Evolutionary conservation across 108 stramenopile species (phyloP).

Genomic region (Conticribra weissflogii): DNA sequence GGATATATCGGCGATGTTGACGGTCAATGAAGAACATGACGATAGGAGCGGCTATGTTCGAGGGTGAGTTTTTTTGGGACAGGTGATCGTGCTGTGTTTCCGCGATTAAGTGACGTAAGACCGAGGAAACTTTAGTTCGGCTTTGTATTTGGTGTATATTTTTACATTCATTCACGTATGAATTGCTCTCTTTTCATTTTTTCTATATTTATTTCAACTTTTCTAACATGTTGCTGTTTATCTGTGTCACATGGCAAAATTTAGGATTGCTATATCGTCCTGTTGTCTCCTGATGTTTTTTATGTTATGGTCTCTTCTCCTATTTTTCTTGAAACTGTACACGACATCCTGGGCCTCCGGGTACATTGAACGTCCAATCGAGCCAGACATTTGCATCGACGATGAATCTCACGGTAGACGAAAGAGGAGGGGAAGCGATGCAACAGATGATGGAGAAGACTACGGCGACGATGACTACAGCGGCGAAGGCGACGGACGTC

Average conservation of each 20-base stretch:
- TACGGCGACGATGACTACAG: slow-evolving; percentile 29
- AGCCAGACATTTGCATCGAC: slow-evolving; percentile 3
- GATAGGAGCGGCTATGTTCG: slow-evolving; percentile 33
- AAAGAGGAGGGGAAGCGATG: neutral
- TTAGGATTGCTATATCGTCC: slow-evolving; percentile 32
- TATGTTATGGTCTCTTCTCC: slow-evolving; percentile 21
- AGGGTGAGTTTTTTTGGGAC: slow-evolving; percentile 46
- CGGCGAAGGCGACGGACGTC: slow-evolving; percentile 8
- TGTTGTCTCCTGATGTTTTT: slow-evolving; percentile 31
- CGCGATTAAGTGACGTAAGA: too few species aligned
- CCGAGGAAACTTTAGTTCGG: too few species aligned
- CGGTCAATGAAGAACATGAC: slow-evolving; percentile 15
- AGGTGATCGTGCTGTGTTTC: too few species aligned
- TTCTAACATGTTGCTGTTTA: too few species aligned
- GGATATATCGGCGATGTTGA: slow-evolving; percentile 15
- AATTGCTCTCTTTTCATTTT: neutral
- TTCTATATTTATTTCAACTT: neutral
- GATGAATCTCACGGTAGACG: neutral
- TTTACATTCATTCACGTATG: too few species aligned
- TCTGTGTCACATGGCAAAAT: neutral
- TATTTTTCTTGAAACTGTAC: slow-evolving; percentile 22
- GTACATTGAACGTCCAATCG: slow-evolving; percentile 17
- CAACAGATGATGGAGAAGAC: neutral
- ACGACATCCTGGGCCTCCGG: slow-evolving; percentile 25
- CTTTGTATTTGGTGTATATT: too few species aligned